Percentiles rank a stretch among this genome's conserved stretches.
Evolutionary conservation across 1,284 basidiomycete genomes (phyloP).

Genomic region (Trichosporon sp.): DNA sequence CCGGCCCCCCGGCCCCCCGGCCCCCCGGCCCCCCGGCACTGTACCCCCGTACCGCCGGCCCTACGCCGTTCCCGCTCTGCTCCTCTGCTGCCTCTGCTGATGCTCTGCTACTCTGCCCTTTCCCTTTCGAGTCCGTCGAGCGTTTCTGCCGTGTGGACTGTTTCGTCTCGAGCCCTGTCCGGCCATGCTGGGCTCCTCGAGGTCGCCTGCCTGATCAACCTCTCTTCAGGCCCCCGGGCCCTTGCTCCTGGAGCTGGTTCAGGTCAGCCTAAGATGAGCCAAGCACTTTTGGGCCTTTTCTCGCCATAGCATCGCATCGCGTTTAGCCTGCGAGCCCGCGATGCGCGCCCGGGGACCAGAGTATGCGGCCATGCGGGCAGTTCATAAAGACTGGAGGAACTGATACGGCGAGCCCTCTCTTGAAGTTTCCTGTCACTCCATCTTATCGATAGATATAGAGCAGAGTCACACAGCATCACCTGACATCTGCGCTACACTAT

Average conservation of each 20-base stretch:
- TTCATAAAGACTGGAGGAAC: background rate
- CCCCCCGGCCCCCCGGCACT: background rate
- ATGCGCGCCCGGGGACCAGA: background rate
- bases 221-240: background rate
- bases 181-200: background rate
- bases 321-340: background rate
- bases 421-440: background rate
- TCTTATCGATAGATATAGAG: background rate
- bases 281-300: constrained; percentile 9
- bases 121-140: constrained; percentile 11
- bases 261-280: background rate
- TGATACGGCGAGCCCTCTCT: background rate
- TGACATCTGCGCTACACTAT: background rate
- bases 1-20: background rate
- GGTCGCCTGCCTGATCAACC: background rate
- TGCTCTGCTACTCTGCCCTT: background rate
- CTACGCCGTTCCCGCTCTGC: background rate
- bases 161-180: constrained; percentile 17
- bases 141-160: constrained; percentile 6
- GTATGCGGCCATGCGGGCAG: background rate
- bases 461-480: constrained; percentile 9
- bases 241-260: background rate
- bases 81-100: background rate
- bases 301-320: background rate
- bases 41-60: background rate